Base-by-base conservation (phyloP, 2,329 filamentous ascomycete genomes). In the Aspergillus chevalieri region DNA sequence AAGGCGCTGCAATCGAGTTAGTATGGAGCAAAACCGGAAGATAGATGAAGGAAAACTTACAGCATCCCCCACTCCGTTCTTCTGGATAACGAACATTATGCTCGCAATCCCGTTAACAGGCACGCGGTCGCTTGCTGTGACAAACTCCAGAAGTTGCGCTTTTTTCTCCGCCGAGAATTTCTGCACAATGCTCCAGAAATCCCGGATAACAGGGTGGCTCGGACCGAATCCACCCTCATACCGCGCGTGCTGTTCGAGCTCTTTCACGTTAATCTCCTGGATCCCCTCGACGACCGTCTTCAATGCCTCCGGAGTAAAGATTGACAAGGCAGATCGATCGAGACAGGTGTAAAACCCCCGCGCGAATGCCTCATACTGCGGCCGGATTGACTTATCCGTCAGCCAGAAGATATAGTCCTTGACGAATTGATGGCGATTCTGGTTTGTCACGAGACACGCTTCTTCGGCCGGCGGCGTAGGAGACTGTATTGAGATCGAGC, bases 111-210 rank as follows among this genome's bases (percentile, higher is more conserved):
- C 93, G 17, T 88, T 90, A 0, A 95, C 87, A 0, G 93, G 93
- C 2, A 97, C 81, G 2, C 93, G 81, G 63, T 96, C 91, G 59
- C 85, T 92, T 0, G 92, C 92, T 12, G 93, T 98, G 26, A 98
- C 91, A 62, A 98, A 98, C 66, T 96, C 90, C 28, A 98, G 77
- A 30, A 98, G 73, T 60, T 82, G 83, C 47, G 83, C 80, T 68
- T 86, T 86, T 76, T 91, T 86, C 42, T 79, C 76, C 14, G 85
- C 77, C 8, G 70, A 58, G 48, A 72, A 75, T 14, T 78, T 63
- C 81, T 93, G 33, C 66, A 95, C 86, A 6, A 96, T 79, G 10
- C 77, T 77, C 93, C 93, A 98, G 66, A 98, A 97, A 57, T 87
- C 82, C 21, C 76, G 74, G 39, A 98, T 83, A 1, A 85, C 82